A percentile compares a stretch with the other conserved stretches of the same genome.
Evolutionary conservation across 2,329 filamentous ascomycete genomes (phyloP).

Genomic region (Botryotinia convoluta): DNA sequence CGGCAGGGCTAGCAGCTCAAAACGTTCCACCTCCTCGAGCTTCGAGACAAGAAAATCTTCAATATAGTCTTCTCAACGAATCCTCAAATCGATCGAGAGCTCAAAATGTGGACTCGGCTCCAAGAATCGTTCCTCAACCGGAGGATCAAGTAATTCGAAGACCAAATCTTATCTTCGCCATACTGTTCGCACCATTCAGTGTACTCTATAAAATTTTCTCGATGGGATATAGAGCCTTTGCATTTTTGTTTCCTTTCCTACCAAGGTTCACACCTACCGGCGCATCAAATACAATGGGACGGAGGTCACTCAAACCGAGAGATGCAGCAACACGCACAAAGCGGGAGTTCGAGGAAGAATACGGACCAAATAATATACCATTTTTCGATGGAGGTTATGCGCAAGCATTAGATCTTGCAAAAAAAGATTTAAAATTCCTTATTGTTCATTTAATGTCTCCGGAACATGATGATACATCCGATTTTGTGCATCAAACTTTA

Average conservation of each 20-base stretch:
- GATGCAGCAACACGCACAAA: conserved; percentile 88
- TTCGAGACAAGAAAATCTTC: conserved; percentile 70
- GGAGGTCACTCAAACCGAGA: conserved; percentile 75
- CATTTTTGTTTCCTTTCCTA: conserved; percentile 77
- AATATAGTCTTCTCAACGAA: conserved; percentile 51
- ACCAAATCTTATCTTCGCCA: conserved; percentile 65
- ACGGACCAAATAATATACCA: conserved; percentile 67
- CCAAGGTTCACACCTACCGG: conserved; percentile 59
- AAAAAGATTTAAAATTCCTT: conserved; percentile 87
- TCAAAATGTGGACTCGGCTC: conserved; percentile 61
- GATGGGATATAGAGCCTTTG: conserved; percentile 67
- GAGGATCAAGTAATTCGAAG: conserved; percentile 62
- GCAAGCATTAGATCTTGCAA: conserved; percentile 84
- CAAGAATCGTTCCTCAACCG: conserved; percentile 77
- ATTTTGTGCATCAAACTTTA: conserved; percentile 79
- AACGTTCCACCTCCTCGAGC: conserved; percentile 60
- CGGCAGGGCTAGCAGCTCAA: conserved; percentile 68
- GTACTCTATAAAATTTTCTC: conserved; percentile 71
- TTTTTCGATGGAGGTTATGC: conserved; percentile 90
- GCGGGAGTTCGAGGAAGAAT: conserved; percentile 92
- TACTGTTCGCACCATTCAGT: conserved; percentile 79
- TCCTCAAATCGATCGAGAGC: conserved; percentile 38
- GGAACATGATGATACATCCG: conserved; percentile 87
- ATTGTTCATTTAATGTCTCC: conserved; percentile 85
- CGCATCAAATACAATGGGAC: conserved; percentile 61